Percentiles rank a stretch among this genome's conserved stretches.
Conservation (phyloP, 2,329 filamentous ascomycete species). For the Cordyceps farinosa region DNA sequence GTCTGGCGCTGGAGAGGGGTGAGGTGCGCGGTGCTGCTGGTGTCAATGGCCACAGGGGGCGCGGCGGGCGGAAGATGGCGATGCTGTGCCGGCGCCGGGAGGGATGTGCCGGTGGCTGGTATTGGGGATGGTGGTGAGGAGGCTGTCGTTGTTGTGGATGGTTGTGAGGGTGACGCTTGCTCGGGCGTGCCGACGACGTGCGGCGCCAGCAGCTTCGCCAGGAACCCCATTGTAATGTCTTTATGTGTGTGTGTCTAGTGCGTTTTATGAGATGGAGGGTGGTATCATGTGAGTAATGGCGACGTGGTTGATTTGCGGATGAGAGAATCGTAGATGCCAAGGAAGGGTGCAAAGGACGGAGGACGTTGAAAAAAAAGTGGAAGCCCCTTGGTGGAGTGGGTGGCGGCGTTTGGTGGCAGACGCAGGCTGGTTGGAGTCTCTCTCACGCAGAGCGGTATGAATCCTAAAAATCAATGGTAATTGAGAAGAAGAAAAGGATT, state of each 20-base stretch:
- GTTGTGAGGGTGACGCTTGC: conserved; percentile 18
- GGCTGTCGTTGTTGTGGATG: background rate
- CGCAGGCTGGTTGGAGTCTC: too few relatives aligned
- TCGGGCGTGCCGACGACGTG: conserved; percentile 16
- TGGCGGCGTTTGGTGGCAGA: too few relatives aligned
- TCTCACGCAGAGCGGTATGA: too few relatives aligned
- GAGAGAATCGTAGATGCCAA: background rate
- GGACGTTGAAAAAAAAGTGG: conserved; percentile 11
- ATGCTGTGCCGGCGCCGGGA: conserved; percentile 20
- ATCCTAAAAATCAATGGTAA: too few relatives aligned
- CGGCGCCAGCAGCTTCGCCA: conserved; percentile 14
- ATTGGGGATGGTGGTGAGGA: background rate
- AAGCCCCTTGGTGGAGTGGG: background rate
- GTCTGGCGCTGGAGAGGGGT: conserved; percentile 46
- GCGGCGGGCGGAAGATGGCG: conserved; percentile 16
- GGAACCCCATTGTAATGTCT: conserved; percentile 8
- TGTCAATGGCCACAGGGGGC: conserved; percentile 19
- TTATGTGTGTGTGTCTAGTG: background rate
- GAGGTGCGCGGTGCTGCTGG: conserved; percentile 24
- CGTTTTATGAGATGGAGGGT: background rate
- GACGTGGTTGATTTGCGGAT: background rate
- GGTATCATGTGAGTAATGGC: background rate
- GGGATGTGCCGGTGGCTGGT: background rate
- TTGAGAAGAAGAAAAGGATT: too few relatives aligned
- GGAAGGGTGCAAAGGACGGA: background rate